Conservation (phyloP, 176 grass and related monocot species). For the Cenchrus americanus region DNA sequence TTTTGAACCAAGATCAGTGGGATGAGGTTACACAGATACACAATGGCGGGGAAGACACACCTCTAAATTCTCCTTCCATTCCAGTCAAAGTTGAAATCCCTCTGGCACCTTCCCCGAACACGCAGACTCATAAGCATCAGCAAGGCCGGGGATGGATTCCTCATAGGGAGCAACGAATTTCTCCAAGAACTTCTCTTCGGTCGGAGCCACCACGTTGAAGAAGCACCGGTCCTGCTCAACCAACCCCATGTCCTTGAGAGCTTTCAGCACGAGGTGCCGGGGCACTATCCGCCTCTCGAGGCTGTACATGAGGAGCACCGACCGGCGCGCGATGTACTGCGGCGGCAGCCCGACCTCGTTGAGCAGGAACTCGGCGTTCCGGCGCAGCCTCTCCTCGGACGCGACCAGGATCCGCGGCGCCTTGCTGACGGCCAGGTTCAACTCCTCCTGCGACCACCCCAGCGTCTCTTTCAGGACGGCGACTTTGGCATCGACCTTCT, state of each 20-base stretch:
- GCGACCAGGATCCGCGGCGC: conserved; percentile 51
- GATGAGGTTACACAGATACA: not conserved
- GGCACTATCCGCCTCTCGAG: conserved; percentile 73
- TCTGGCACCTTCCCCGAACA: conserved; percentile 16
- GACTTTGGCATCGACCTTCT: conserved; percentile 63
- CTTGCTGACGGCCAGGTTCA: conserved; percentile 70
- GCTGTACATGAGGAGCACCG: conserved; percentile 68
- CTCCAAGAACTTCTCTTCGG: conserved; percentile 71
- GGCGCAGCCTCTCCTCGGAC: conserved; percentile 53
- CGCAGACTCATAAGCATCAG: conserved; percentile 53
- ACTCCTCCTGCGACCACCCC: conserved; percentile 65
- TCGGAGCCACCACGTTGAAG: conserved; percentile 46
- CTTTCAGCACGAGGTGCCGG: conserved; percentile 61
- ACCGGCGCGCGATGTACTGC: conserved; percentile 45
- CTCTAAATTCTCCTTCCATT: not conserved
- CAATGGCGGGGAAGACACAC: conserved; percentile 12
- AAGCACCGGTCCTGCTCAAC: conserved; percentile 56
- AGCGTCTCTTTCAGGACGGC: conserved; percentile 54
- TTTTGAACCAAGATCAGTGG: conserved; percentile 34
- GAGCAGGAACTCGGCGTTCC: conserved; percentile 59
- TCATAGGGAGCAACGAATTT: conserved; percentile 64
- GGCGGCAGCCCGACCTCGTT: conserved; percentile 63
- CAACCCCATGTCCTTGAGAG: conserved; percentile 54
- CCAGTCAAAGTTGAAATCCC: conserved; percentile 16
- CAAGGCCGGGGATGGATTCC: conserved; percentile 54